These are phyloP conservation scores for Melampsora larici-populina DNA, from an alignment of 1,284 basidiomycete species.

Conservation along the genomic window DNA sequence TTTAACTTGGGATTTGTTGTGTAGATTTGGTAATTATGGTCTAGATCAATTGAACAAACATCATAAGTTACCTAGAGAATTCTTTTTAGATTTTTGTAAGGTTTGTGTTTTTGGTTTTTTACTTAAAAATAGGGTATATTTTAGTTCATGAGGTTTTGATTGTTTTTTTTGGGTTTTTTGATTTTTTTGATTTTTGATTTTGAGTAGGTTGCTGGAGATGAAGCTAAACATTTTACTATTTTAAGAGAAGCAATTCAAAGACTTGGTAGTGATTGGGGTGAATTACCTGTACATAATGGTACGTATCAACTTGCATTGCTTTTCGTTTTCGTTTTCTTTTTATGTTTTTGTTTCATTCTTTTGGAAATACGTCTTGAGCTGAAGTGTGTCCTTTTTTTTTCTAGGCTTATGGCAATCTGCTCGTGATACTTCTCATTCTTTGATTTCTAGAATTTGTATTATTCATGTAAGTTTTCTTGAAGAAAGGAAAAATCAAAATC, in stretches of 20 bases:
- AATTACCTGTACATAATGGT: conserved; percentile 52
- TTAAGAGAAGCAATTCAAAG: conserved; percentile 49
- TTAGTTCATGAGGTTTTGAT: no score
- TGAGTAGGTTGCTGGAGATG: conserved; percentile 43
- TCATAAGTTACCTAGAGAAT: conserved; percentile 27
- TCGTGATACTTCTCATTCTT: conserved; percentile 50
- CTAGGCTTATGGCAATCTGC: conserved; percentile 52
- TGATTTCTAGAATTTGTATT: conserved; percentile 51
- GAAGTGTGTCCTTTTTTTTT: no score
- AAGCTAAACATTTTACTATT: conserved; percentile 53
- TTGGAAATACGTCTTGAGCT: no score
- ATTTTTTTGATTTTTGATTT: neutral
- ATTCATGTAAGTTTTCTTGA: conserved; percentile 49
- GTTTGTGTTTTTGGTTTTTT: conserved; percentile 1
- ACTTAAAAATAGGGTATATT: no score
- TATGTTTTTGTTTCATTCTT: neutral
- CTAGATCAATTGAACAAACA: no score
- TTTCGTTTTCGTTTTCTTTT: no score
- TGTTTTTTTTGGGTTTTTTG: no score
- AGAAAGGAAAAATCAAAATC: neutral
- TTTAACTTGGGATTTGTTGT: conserved; percentile 51
- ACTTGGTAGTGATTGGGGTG: conserved; percentile 52
- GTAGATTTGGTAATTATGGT: conserved; percentile 20
- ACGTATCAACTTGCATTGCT: neutral
- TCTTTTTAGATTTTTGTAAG: conserved; percentile 42